phyloP scores from a whole-genome alignment of 306 rosid species.

The Cicer yamashitae region DNA sequence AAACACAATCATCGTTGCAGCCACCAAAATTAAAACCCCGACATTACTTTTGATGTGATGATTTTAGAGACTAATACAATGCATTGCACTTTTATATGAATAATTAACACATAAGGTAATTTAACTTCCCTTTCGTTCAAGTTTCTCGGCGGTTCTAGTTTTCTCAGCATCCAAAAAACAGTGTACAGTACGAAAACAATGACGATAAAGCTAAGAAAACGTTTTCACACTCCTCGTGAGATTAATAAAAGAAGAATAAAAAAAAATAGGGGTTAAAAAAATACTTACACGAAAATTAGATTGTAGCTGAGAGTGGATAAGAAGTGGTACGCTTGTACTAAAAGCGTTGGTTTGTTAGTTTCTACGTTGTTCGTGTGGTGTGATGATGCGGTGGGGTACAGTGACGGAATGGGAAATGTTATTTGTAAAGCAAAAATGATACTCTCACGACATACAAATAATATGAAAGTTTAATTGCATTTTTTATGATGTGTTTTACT shows the following conservation, averaged over 20 bases:
- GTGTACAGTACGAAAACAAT: not conserved
- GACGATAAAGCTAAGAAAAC: not conserved
- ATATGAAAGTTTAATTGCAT: too few relatives aligned
- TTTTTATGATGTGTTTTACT: too few relatives aligned
- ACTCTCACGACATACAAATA: too few relatives aligned
- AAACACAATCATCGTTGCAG: not conserved
- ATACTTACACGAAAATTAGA: conserved; percentile 34
- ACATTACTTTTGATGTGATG: not conserved
- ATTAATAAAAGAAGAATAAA: not conserved
- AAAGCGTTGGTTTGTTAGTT: conserved; percentile 11
- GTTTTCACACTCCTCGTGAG: not conserved
- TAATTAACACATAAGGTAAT: not conserved
- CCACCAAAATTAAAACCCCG: not conserved
- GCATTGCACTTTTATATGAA: not conserved
- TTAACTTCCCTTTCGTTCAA: not conserved
- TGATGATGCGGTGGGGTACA: conserved; percentile 24
- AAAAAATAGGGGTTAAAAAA: not conserved
- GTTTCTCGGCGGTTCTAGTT: conserved; percentile 29
- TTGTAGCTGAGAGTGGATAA: not conserved
- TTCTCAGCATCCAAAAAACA: not conserved
- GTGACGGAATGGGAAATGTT: conserved; percentile 26
- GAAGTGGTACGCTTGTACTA: not conserved
- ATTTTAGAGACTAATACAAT: not conserved
- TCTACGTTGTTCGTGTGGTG: conserved; percentile 39
- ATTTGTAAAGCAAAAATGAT: not conserved